Conservation (phyloP, 164 flowering plant genomes). For the grape (Vitis vinifera) region ASM3070453v1 NC_081823.1:26068501-26069000, state of each 20-base stretch:
- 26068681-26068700: too few relatives aligned
- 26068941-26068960: conserved; percentile 38
- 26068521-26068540: conserved; percentile 73
- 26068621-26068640: conserved; percentile 81
- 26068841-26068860: conserved; percentile 97
- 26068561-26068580: conserved; percentile 98
- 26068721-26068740: not conserved
- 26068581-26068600: conserved; percentile 95
- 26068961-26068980: not conserved
- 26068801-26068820: conserved; percentile 99
- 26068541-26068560: conserved; percentile 87
- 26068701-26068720: not conserved
- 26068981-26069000: not conserved
- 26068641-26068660: conserved; percentile 93
- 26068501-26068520: conserved; percentile 53
- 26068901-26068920: conserved; percentile 85
- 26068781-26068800: conserved; percentile 98
- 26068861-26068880: conserved; percentile 99
- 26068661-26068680: not conserved
- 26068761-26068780: conserved; percentile 70
- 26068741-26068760: conserved; percentile 3
- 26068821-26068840: conserved; percentile 88
- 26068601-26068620: conserved; percentile 94
- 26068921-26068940: conserved; percentile 92
- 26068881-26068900: conserved; percentile 92